Base-by-base conservation (phyloP, 768 basidiomycete species). In the Pholiota conissans region DNA sequence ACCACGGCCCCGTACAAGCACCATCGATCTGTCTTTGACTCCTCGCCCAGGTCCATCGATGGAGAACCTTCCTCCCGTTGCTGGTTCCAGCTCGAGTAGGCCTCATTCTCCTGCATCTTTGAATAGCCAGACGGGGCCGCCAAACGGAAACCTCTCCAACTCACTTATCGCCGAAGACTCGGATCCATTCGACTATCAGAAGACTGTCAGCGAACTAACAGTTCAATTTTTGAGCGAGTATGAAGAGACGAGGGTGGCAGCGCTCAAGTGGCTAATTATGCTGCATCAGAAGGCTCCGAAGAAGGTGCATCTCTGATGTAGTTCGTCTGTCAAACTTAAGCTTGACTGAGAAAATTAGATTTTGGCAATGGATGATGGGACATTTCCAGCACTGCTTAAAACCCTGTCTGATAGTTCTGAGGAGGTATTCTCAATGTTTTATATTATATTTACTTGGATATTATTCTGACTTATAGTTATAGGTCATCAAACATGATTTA, bases 221-320 rank as follows among this genome's bases (percentile, higher is more conserved):
- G 78, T 97, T 49, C 95, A 97, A 63, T 95, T 99, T 69, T 68
- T 98, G 73, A 95, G 91, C 71, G 96, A 99, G 72, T 94, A 92
- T 63, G 96, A 97, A 69, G 95, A 98, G 67, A 98, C 97, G 0
- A 79, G 95, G 49, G 93, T 98, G 5, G 94, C 95, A 26, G 95
- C 96, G 2, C 71, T 99, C 64, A 95, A 96, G 73, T 99, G 97
- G 97, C 77, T 99, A 35, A 87, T 97, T 56, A 99, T 99, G 97
- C 75, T 99, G 51, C 97, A 99, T 73, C 91, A 95, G 70, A 98
- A 98, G 67, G 94, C 95, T 11, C 97, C 97, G 0, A 92, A 89
- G 74, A 96, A 96, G 85, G 95, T 90, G 59, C 46, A 67, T 52
- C 10, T 50, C 22, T 18, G 18, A 40, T 24, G 16, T 3, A 39